These are phyloP conservation scores for Spathaspora boniae DNA, from an alignment of 805 yeast genomes.

Conservation along the genomic window DNA sequence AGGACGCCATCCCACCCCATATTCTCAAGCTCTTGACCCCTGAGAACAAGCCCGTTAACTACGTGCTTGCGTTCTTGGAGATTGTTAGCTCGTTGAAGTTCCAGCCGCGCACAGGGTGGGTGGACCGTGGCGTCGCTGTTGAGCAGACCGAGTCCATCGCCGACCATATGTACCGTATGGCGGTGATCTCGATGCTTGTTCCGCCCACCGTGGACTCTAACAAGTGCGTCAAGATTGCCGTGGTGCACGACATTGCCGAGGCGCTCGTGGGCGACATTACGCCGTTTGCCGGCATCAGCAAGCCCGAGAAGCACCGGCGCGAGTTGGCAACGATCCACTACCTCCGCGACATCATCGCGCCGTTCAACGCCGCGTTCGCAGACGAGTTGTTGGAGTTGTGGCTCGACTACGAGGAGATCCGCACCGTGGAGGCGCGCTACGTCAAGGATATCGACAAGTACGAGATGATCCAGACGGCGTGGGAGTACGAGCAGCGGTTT, in stretches of 20 bases:
- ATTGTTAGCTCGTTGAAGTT: slow-evolving; percentile 69
- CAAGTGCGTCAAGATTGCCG: slow-evolving; percentile 78
- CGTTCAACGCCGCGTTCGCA: slow-evolving; percentile 64
- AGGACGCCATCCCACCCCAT: slow-evolving; percentile 48
- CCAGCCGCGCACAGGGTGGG: slow-evolving; percentile 92
- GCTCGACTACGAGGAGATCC: slow-evolving; percentile 85
- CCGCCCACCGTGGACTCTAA: slow-evolving; percentile 50
- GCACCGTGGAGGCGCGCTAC: slow-evolving; percentile 77
- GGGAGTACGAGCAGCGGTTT: slow-evolving; percentile 74
- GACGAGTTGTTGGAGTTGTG: slow-evolving; percentile 66
- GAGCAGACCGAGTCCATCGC: slow-evolving; percentile 66
- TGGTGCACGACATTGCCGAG: slow-evolving; percentile 94
- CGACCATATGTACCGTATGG: slow-evolving; percentile 98
- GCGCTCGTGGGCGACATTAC: slow-evolving; percentile 92
- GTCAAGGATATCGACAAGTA: slow-evolving; percentile 94
- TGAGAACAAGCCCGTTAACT: slow-evolving; percentile 33
- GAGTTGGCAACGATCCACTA: slow-evolving; percentile 72
- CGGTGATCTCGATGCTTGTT: slow-evolving; percentile 71
- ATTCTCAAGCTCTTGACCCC: slow-evolving; percentile 36
- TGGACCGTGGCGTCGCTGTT: slow-evolving; percentile 55
- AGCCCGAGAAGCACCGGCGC: slow-evolving; percentile 79
- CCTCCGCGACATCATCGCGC: slow-evolving; percentile 54
- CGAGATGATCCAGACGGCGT: slow-evolving; percentile 78
- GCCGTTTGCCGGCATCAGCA: slow-evolving; percentile 64
- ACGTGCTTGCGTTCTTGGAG: slow-evolving; percentile 58